Percentiles rank a stretch among this genome's conserved stretches.
phyloP scores from a whole-genome alignment of 768 basidiomycete species.

The Rhodocollybia butyracea region DNA sequence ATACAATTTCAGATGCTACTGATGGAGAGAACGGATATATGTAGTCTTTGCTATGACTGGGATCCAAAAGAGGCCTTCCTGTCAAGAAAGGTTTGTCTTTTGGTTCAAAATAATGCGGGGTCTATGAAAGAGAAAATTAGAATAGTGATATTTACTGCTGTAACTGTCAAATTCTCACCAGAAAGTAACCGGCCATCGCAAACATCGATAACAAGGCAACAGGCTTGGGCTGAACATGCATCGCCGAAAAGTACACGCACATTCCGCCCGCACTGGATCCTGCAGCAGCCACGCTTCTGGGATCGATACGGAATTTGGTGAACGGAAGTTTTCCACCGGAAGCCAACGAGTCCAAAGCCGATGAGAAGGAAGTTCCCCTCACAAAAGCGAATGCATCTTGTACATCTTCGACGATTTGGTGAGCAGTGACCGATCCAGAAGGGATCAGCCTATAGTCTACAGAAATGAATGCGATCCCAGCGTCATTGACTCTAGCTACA shows the following conservation, averaged over 20 bases:
- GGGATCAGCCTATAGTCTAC: slow-evolving; percentile 61
- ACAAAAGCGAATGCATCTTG: slow-evolving; percentile 53
- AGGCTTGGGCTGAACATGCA: slow-evolving; percentile 50
- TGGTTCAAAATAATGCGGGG: slow-evolving; percentile 48
- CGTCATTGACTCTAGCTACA: slow-evolving; percentile 35
- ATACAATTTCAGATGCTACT: background rate
- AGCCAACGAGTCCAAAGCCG: too few species aligned
- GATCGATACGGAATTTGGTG: slow-evolving; percentile 35
- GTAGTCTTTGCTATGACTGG: slow-evolving; percentile 41
- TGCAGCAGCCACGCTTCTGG: slow-evolving; percentile 48
- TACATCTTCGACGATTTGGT: slow-evolving; percentile 57
- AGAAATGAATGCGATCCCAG: too few species aligned
- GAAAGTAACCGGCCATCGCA: slow-evolving; percentile 57
- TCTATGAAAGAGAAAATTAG: slow-evolving; percentile 29
- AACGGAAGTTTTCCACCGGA: background rate
- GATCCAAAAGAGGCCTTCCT: slow-evolving; percentile 53
- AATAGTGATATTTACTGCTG: background rate
- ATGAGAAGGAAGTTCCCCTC: slow-evolving; percentile 10
- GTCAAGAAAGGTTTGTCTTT: slow-evolving; percentile 59
- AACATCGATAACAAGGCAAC: slow-evolving; percentile 55
- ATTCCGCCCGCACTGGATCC: too few species aligned
- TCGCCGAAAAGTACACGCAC: slow-evolving; percentile 60
- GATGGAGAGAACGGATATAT: slow-evolving; percentile 40
- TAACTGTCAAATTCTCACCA: slow-evolving; percentile 29
- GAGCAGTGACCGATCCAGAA: slow-evolving; percentile 44